Base-by-base conservation (phyloP, 2,329 filamentous ascomycete genomes). In the Venturiaceae sp. region DNA sequence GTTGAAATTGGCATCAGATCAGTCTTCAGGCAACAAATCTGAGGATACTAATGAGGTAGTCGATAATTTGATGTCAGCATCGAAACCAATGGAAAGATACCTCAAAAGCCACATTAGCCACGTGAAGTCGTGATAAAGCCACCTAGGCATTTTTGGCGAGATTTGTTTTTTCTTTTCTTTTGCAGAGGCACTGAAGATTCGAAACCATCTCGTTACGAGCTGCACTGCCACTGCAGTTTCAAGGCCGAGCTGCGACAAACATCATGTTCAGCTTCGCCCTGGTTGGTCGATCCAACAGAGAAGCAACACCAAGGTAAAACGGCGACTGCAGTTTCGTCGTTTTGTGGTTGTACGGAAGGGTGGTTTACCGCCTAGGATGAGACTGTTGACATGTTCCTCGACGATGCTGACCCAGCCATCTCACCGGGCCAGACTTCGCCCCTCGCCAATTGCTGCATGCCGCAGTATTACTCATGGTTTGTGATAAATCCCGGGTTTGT, bases 381-480 rank as follows among this genome's bases (percentile, higher is more conserved):
- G 44, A 50, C 44, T 50, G 44, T 26, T 28, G 30, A 5, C 44
- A 14, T 30, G 2, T 28, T 11, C 41, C 23, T 50, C 44, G 44
- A 50, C 23, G 23, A 50, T n/a, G 44, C 16, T 30, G 44, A 50
- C n/a, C n/a, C 26, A 50, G 44, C 44, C 28, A 26, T 50, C 44
- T 30, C 44, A 50, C 44, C 16, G 44, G 41, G 23, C 44, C 44
- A 30, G 44, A 26, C 26, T 26, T 50, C 23, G 14, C 23, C 1
- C 23, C 3, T 13, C 16, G 23, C 28, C 4, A 89, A 90, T 66
- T 19, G 87, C 92, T 63, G 87, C 88, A 6, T 91, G 90, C 69
- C 84, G 90, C 61, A 83, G 86, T n/a, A 76, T 96, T 46, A 80
- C 90, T 41, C 81, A 87, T 62, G 85, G 90, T 57, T 80, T 96